Evolutionary conservation across 1,284 basidiomycete species (phyloP).

Genomic region (Xerocomus minutiporus): DNA sequence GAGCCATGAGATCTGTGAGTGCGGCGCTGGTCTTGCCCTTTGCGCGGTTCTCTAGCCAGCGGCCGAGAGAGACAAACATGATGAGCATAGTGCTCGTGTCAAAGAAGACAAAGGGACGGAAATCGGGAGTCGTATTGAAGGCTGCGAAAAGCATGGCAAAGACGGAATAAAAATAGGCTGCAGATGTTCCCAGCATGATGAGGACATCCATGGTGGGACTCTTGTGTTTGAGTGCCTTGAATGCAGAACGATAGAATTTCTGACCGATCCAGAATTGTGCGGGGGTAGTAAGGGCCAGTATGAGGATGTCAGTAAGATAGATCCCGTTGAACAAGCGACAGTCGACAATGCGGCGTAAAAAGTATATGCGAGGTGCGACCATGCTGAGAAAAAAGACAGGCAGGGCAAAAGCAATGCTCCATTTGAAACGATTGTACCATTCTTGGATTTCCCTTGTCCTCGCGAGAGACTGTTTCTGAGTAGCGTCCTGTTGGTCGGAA

Average conservation of each 20-base stretch:
- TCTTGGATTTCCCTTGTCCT: constrained; percentile 89
- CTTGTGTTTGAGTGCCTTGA: constrained; percentile 85
- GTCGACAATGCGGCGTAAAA: constrained; percentile 48
- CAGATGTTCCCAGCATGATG: constrained; percentile 90
- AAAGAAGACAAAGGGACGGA: constrained; percentile 89
- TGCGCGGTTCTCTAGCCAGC: constrained; percentile 94
- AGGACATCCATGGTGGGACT: constrained; percentile 97
- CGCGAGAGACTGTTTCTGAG: constrained; percentile 87
- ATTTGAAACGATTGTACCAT: constrained; percentile 82
- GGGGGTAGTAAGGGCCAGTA: constrained; percentile 82
- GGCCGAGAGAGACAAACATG: constrained; percentile 93
- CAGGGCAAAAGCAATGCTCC: constrained; percentile 76
- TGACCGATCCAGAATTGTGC: constrained; percentile 90
- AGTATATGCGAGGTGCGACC: constrained; percentile 75
- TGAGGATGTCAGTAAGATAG: constrained; percentile 82
- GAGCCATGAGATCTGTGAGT: constrained; percentile 91
- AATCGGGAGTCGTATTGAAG: constrained; percentile 60
- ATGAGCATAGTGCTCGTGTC: constrained; percentile 99
- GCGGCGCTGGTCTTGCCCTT: constrained; percentile 97
- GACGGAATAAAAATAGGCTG: constrained; percentile 90
- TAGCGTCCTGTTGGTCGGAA: constrained; percentile 76
- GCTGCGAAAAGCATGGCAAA: constrained; percentile 65
- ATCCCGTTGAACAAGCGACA: constrained; percentile 58
- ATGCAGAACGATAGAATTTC: constrained; percentile 87
- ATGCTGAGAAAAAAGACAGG: constrained; percentile 94